Conservation (phyloP, 768 basidiomycete species). For the Naganishia antarctica region DNA sequence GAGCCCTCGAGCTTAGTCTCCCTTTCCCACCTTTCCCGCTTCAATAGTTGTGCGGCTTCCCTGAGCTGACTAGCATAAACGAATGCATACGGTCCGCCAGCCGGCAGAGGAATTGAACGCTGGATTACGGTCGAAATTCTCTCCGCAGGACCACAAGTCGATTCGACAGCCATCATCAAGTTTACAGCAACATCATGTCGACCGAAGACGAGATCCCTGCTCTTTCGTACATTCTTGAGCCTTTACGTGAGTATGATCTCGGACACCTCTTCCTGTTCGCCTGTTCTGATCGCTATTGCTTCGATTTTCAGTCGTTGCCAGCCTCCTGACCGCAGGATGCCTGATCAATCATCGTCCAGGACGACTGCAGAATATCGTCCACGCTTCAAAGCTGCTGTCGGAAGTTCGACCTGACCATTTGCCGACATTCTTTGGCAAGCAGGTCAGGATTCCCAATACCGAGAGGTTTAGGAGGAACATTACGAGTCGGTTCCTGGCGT, state of each 20-base stretch:
- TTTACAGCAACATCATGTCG: slow-evolving; percentile 40
- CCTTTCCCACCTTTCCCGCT: too few relatives aligned
- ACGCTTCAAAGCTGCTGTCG: slow-evolving; percentile 27
- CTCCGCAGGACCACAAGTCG: too few relatives aligned
- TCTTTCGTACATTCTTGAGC: slow-evolving; percentile 39
- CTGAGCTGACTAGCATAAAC: too few relatives aligned
- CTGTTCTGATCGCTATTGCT: neutral
- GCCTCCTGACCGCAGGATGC: slow-evolving; percentile 36
- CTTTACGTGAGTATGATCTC: slow-evolving; percentile 35
- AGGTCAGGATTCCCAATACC: slow-evolving; percentile 33
- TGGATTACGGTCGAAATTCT: too few relatives aligned
- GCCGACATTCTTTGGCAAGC: slow-evolving; percentile 22
- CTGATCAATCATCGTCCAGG: slow-evolving; percentile 33
- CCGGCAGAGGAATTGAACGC: too few relatives aligned
- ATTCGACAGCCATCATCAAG: too few relatives aligned
- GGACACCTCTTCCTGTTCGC: neutral
- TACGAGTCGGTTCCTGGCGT: slow-evolving; percentile 33
- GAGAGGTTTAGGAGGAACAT: slow-evolving; percentile 35
- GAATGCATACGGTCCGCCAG: too few relatives aligned
- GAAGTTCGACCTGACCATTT: slow-evolving; percentile 2
- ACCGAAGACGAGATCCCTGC: slow-evolving; percentile 39
- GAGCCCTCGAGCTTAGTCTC: too few relatives aligned
- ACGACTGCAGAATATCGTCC: slow-evolving; percentile 32
- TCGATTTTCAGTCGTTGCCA: slow-evolving; percentile 33
- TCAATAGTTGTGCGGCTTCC: too few relatives aligned